Base-by-base conservation (phyloP, 2,329 filamentous ascomycete genomes). In the Phialocephala sp. region DNA sequence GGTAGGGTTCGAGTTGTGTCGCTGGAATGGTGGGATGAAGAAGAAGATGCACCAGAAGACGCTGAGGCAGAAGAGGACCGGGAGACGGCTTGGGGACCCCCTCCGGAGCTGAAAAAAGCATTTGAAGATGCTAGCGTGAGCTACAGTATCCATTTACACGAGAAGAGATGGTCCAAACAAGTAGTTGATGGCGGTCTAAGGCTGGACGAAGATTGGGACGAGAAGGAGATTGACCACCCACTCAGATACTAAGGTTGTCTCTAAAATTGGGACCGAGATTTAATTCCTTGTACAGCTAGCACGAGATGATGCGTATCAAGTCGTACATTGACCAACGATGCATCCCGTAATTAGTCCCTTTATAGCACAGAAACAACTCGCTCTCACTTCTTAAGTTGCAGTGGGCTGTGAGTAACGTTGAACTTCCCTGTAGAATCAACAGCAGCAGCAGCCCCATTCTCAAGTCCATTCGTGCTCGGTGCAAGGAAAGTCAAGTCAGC, bases 1-100 rank as follows among this genome's bases (percentile, higher is more conserved):
- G 50, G 50, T 22, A 54, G 50, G 22, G 50, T 54, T 14, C 27
- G 50, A 24, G 27, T 54, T 18, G 50, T 54, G 50, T 14, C 22
- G 8, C 22, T 18, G 24, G 50, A 54, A 24, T 54, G 50, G 50
- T 32, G 27, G 22, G 50, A 35, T 54, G 24, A 32, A 27, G 22
- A 35, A 5, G 22, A 54, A 24, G 50, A 54, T 32, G 24, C n/a
- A n/a, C n/a, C n/a, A n/a, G n/a, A 32, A 24, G 50, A 54, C 2
- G 24, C 37, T 12, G 12, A 32, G 8, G 22, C 27, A 8, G 14
- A 22, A 27, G 8, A 35, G 50, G 18, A 27, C 6, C 12, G 8
- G 6, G 14, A 27, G 8, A n/a, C 12, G 50, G 14, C 11, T 18
- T 50, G 11, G 6, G 24, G n/a, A 8, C 12, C 22, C 2, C 50